Base-by-base conservation (phyloP, 2,329 filamentous ascomycete species). In the Fusarium sp. region DNA sequence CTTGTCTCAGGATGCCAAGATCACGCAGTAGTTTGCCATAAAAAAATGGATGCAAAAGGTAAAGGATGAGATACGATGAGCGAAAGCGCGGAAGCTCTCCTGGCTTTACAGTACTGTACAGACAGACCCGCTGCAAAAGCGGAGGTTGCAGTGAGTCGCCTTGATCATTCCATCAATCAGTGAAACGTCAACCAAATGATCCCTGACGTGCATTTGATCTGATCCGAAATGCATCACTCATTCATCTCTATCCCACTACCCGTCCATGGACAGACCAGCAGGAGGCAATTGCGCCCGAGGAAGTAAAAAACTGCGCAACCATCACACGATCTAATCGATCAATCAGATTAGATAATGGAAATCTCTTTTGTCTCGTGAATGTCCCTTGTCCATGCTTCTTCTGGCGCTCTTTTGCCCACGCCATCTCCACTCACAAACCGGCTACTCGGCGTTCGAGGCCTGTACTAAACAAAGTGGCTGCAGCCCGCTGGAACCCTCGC, bases 261-360 rank as follows among this genome's bases (percentile, higher is more conserved):
- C 13, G 18, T 53, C 18, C n/a, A 27, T 23, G 27, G 21, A 50
- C 41, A 43, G 11, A 34, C 27, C 48, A 25, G 27, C 34, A 48
- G 16, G 12, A 32, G 45, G 21, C 20, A 63, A 49, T 28, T 43
- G 5, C 34, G 28, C 30, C 34, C 16, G 51, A 9, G 4, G 23
- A 51, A 18, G 18, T n/a, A 42, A 40, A 21, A 32, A 34, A 45
- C 43, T 34, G 46, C 47, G 37, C 27, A 54, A 37, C 16, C 11
- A 13, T 68, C 59, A 45, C 20, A 18, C 30, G 67, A 71, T 69
- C 68, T 71, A 66, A 71, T 71, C 68, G 58, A 64, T 71, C 68
- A 56, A 72, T 72, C 70, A 65, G 70, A 72, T 72, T 72, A 72
- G 70, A 72, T 72, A 68, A 72, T 71, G 53, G 53, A 42, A 56